Base-by-base conservation (phyloP, 2,329 filamentous ascomycete species). In the Trichoderma atroviride region DNA sequence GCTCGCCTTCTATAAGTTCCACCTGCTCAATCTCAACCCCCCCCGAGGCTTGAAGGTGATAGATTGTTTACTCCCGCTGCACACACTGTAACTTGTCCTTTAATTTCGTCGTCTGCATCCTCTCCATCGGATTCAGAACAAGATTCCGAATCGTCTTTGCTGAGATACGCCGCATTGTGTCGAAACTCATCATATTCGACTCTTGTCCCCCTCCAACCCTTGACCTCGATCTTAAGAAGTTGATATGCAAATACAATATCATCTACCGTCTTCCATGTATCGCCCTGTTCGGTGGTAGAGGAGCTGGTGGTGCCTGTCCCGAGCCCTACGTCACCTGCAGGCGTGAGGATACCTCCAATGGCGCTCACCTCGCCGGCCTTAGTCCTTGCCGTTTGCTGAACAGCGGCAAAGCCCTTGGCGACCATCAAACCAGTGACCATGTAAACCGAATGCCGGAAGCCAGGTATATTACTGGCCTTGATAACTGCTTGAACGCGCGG, bases 381-480 rank as follows among this genome's bases (percentile, higher is more conserved):
- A 43, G 19, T 40, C 33, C 27, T 61, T 24, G 16, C 58, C 35
- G 10, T 61, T 29, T 61, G 33, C 13, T 43, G 19, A 43, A 43
- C n/a, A n/a, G 35, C 58, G 5, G 58, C n/a, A 27, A 61, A 61
- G 16, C 58, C 58, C 58, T 43, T 61, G 43, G 58, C 58, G 19
- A 61, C 37, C 58, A 61, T 61, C 58, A 61, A n/a, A 16, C 58
- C 58, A 43, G 58, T 61, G 2, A 61, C 58, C 58, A 61, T 61
- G 27, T 61, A 61, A 13, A 61, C 58, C 16, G 35, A 37, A 27
- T 61, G 58, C 16, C 58, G 58, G 4, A 43, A 43, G 5, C 58
- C 35, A 22, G 35, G 58, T 5, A 61, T 43, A 19, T 43, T 43
- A 16, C 58, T 29, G 43, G 58, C 14, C 35, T 61, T 61, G 58